Base-by-base conservation (phyloP, 2,329 filamentous ascomycete genomes). In the Biscogniauxia marginata region DNA sequence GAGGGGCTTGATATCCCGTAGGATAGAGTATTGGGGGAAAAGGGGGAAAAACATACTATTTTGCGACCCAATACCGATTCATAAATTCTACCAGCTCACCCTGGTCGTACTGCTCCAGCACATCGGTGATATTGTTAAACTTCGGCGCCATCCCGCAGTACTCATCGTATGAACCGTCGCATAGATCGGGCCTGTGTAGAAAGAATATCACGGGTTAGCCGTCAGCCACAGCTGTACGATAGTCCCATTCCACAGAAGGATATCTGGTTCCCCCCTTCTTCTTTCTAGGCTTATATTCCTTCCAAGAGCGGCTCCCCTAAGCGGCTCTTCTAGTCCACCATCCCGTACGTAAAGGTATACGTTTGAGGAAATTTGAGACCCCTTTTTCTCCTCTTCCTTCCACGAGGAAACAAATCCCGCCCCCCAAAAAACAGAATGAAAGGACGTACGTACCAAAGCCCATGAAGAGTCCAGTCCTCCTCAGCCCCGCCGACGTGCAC, bases 401-500 rank as follows among this genome's bases (percentile, higher is more conserved):
- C 22, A 24, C 34, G 9, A 3, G 43, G 20, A 46, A 6, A 21
- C 34, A 24, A 18, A 24, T n/a, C n/a, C n/a, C n/a, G n/a, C n/a
- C n/a, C n/a, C n/a, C 11, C 5, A 50, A 52, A n/a, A 34, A 23
- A 44, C 3, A 25, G 16, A 43, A 39, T 21, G 22, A 6, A 50
- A 21, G 3, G n/a, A 23, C 24, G 3, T 48, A 61, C 71, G 24
- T 57, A 77, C 76, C 76, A 78, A 24, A 78, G 61, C n/a, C 76
- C 76, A 49, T 76, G 75, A 1, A 78, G 55, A 1, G 75, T 78
- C 75, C 75, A 78, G 55, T 77, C 75, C 55, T 74, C 68, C 56
- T 77, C 75, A 4, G 70, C 64, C n/a, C 74, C 76, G 3, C 69
- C 68, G 3, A 70, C 73, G 56, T 77, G 73, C 19, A 71, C 64